These are phyloP conservation scores for Coelastrella sp. DNA, from an alignment of 139 green algal genomes.

Conservation along the genomic window DNA sequence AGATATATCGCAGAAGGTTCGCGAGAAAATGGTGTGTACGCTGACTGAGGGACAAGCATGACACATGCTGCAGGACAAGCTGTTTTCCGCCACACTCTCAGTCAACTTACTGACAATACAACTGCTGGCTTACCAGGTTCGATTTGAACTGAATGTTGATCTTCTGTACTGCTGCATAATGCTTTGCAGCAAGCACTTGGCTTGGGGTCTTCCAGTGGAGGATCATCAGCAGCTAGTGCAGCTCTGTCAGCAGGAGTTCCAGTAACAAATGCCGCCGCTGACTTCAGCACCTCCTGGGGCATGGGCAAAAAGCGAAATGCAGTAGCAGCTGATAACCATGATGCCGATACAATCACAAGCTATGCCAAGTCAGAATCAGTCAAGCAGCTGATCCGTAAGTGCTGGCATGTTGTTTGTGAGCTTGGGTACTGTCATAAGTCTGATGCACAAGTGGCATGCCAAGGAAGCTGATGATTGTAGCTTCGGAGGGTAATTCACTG, in stretches of 20 bases:
- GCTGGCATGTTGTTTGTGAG: too few species aligned
- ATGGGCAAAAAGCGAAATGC: slow-evolving; percentile 40
- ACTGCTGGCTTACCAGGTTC: too few species aligned
- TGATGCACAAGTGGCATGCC: too few species aligned
- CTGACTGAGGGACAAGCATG: not conserved
- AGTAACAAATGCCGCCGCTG: not conserved
- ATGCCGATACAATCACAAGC: slow-evolving; percentile 3
- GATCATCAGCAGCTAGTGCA: not conserved
- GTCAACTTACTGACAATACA: too few species aligned
- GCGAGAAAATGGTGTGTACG: slow-evolving; percentile 37
- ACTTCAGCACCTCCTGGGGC: not conserved
- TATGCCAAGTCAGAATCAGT: slow-evolving; percentile 45
- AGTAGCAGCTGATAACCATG: slow-evolving; percentile 36
- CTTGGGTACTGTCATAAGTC: too few species aligned
- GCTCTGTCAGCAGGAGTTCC: not conserved
- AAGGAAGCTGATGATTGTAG: too few species aligned
- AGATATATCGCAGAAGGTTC: slow-evolving; percentile 41
- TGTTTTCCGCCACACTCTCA: too few species aligned
- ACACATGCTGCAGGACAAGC: not conserved
- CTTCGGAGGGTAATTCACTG: too few species aligned
- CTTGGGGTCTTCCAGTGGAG: not conserved
- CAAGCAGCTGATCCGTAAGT: slow-evolving; percentile 48
- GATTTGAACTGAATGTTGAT: too few species aligned
- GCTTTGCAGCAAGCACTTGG: slow-evolving; percentile 14
- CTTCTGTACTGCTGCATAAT: too few species aligned